These are phyloP conservation scores for Coniochaeta prunicola DNA, from an alignment of 2,329 filamentous ascomycete species.

Conservation along the genomic window DNA sequence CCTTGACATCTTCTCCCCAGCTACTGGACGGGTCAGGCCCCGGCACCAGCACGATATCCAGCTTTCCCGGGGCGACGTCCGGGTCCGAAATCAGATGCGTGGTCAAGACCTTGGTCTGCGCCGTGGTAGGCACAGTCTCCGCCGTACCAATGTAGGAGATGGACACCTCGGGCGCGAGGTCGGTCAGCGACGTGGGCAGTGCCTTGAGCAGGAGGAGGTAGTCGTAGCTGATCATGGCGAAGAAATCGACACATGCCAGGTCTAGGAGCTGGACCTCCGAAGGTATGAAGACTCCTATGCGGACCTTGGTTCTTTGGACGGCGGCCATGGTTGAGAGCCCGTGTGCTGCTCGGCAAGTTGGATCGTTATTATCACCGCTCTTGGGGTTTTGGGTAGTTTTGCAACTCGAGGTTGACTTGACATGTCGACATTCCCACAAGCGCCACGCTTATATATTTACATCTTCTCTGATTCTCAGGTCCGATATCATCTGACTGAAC, in stretches of 20 bases:
- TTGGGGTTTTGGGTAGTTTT: background rate
- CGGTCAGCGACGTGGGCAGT: slow-evolving; percentile 26
- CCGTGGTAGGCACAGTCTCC: slow-evolving; percentile 31
- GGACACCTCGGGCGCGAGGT: slow-evolving; percentile 27
- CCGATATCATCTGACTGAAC: background rate
- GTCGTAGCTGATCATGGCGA: slow-evolving; percentile 36
- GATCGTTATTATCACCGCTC: background rate
- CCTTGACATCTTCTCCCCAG: slow-evolving; percentile 25
- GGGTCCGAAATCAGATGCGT: slow-evolving; percentile 34
- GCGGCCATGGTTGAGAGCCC: background rate
- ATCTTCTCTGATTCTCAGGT: no score
- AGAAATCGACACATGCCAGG: slow-evolving; percentile 40
- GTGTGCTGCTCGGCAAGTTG: background rate
- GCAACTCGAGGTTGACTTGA: no score
- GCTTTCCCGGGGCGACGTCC: slow-evolving; percentile 39
- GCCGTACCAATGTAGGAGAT: slow-evolving; percentile 31
- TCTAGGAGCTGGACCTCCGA: slow-evolving; percentile 40
- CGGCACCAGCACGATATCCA: slow-evolving; percentile 44
- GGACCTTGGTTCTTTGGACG: slow-evolving; percentile 17
- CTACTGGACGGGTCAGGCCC: slow-evolving; percentile 34
- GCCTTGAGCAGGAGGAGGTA: slow-evolving; percentile 29
- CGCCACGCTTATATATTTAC: background rate
- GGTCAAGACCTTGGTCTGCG: slow-evolving; percentile 27
- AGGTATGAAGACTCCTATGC: slow-evolving; percentile 45
- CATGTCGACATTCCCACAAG: no score